Base-by-base conservation (phyloP, 768 basidiomycete species). In the Boletus sp. region DNA sequence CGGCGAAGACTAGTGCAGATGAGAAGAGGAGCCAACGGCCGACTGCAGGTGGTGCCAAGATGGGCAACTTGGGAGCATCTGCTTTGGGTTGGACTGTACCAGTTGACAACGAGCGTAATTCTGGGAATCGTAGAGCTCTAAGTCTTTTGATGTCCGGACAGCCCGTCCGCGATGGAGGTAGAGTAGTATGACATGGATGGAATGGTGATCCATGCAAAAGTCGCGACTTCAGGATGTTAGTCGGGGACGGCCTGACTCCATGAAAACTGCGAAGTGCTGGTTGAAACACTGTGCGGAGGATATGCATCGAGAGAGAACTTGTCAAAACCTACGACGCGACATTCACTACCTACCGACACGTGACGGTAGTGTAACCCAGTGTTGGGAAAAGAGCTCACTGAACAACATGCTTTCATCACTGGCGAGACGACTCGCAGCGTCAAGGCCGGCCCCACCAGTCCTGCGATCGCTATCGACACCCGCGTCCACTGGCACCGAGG, bases 1-100 rank as follows among this genome's bases (percentile, higher is more conserved):
- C 92, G 18, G 86, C 87, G 62, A 98, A 89, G 24, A 96, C 93
- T 33, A 99, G 77, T 5, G 83, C 84, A 1, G 94, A 90, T 15
- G 93, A 95, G 50, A 82, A 69, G 66, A 95, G 79, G 17, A 99
- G 83, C 94, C 96, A 98, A 56, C 81, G 78, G 7, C 87, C 90
- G 11, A 96, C 90, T 7, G 82, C 75, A 0, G 85, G 86, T 7
- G 86, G 75, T 5, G 91, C 79, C 17, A 92, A 78, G 9, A 84
- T 73, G 0, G 85, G 87, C 3, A 83, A 68, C 45, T 67, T 73
- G 17, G 75, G 49, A 20, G 66, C 58, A 40, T 55, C 52, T 47
- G 46, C 54, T 36, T 44, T 51, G 11, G 60, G 18, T 49, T 41
- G 61, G 64, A 56, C 55, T 53, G 65, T 49, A 35, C 72, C 73